Evolutionary conservation across 78 protist genomes (phyloP), one percentile per base, ranked within the genome.

Genomic region (Cyanophora paradoxa): DNA sequence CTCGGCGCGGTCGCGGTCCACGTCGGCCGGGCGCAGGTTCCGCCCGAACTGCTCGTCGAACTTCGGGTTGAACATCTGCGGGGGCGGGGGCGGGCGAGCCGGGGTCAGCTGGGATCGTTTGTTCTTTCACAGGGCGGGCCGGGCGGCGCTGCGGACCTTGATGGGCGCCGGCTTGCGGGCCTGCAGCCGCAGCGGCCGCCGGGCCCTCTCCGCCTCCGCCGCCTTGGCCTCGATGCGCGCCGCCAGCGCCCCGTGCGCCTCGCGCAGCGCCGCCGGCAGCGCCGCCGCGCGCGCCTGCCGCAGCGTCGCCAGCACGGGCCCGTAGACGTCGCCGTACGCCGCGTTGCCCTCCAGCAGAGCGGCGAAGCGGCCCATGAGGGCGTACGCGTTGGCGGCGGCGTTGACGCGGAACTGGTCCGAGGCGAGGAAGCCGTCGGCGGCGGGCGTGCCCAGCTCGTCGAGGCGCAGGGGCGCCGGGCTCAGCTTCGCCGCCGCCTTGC

Each of bases 21-120:
- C 28, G 62, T 71, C 66, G 37, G 46, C 46, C 5, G 24, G 41
- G 30, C 68, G 68, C 8, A 26, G 11, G 36, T 40, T 31, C 26
- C 71, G 76, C 8, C 3, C 33, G 64, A 68, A 69, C 48, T 19
- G 26, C 54, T 79, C 84, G 52, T 79, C 84, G 61, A 79, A 79
- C n/a, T 41, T 22, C 42, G 84, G 84, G 44, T 33, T 69, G 56
- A 65, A 70, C 70, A 71, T 77, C 57, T 7, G 19, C 56, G 41
- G 37, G 24, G 57, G 20, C 44, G 36, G n/a, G 14, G 66, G 37
- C 46, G 71, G 56, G 33, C 24, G 24, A 13, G 57, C 48, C 7
- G 19, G 33, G 22, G 41, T 48, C 40, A 37, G 16, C 58, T 40
- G 71, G 39, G 57, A 31, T 26, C 22, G 22, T n/a, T n/a, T n/a